Evolutionary conservation across 139 green algal species (phyloP).

Genomic region (Zygnema cylindricum): DNA sequence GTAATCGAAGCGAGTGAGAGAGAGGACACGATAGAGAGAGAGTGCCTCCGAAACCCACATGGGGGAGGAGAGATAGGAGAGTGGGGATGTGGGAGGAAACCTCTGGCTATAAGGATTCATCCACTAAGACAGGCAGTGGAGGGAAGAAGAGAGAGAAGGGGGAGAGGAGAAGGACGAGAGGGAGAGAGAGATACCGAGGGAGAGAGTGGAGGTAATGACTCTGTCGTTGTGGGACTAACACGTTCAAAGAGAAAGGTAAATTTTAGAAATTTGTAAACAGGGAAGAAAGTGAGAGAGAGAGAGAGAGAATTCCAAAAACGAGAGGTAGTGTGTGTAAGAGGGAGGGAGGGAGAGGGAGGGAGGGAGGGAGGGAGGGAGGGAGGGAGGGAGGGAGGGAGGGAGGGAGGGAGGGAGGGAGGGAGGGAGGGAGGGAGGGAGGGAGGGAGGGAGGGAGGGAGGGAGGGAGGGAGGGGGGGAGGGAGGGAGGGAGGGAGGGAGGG

Average conservation of each 20-base stretch:
- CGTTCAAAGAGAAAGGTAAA: background rate
- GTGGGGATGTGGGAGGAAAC: too few species aligned
- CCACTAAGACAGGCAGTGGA: too few species aligned
- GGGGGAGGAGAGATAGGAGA: too few species aligned
- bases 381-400: background rate
- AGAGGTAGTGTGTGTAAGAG: background rate
- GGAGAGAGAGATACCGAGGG: background rate
- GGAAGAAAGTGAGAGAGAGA: background rate
- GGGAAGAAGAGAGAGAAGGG: too few species aligned
- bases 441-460: too few species aligned
- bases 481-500: background rate
- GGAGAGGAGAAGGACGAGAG: constrained; percentile 15
- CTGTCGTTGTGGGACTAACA: background rate
- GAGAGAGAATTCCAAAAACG: too few species aligned
- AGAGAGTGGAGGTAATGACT: background rate
- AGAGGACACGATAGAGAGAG: too few species aligned
- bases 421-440: too few species aligned
- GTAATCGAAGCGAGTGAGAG: too few species aligned
- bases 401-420: background rate
- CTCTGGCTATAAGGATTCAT: too few species aligned
- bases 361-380: background rate
- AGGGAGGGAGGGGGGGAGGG: background rate
- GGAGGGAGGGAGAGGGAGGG: background rate
- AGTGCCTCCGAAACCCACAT: too few species aligned
- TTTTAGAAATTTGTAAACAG: background rate